phyloP scores from a whole-genome alignment of 108 stramenopile genomes.

The Aureococcus anophagefferens region DNA sequence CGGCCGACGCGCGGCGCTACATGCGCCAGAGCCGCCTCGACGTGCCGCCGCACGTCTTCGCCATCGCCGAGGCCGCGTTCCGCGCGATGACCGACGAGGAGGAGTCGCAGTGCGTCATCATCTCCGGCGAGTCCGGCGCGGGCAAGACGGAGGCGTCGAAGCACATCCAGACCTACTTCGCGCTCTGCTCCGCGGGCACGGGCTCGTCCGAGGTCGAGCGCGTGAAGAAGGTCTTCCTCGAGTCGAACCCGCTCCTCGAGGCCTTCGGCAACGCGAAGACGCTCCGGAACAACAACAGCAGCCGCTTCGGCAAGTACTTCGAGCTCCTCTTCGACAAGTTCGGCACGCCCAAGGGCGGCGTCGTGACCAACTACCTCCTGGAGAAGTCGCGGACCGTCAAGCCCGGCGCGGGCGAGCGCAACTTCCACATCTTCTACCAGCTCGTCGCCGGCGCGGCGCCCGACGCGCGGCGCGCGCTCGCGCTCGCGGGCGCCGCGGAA shows the following conservation, averaged over 20 bases:
- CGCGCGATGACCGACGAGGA: slow-evolving; percentile 52
- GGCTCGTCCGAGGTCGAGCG: slow-evolving; percentile 1
- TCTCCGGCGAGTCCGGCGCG: slow-evolving; percentile 52
- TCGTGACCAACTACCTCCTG: slow-evolving; percentile 41
- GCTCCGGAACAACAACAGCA: slow-evolving; percentile 37
- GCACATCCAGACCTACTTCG: slow-evolving; percentile 18
- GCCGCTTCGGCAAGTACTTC: slow-evolving; percentile 40
- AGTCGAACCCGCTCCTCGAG: slow-evolving; percentile 43
- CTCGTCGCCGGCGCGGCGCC: slow-evolving; percentile 56
- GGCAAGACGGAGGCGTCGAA: slow-evolving; percentile 62
- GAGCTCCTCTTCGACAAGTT: slow-evolving; percentile 36
- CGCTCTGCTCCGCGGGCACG: slow-evolving; percentile 4
- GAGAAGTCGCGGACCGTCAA: slow-evolving; percentile 85
- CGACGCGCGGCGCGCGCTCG: slow-evolving; percentile 29
- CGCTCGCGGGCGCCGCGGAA: slow-evolving; percentile 10
- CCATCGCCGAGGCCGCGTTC: slow-evolving; percentile 66
- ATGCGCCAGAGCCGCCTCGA: slow-evolving; percentile 6
- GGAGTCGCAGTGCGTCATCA: slow-evolving; percentile 46
- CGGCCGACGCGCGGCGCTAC: slow-evolving; percentile 6
- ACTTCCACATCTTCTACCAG: slow-evolving; percentile 94
- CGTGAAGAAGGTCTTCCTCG: slow-evolving; percentile 8
- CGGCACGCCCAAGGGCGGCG: slow-evolving; percentile 12
- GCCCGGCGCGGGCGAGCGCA: slow-evolving; percentile 64
- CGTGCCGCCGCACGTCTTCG: slow-evolving; percentile 62
- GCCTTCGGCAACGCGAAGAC: slow-evolving; percentile 45